Evolutionary conservation across 331 rosid genomes (phyloP), one percentile per base, ranked within the genome.

Genomic region (Acacia concinna): DNA sequence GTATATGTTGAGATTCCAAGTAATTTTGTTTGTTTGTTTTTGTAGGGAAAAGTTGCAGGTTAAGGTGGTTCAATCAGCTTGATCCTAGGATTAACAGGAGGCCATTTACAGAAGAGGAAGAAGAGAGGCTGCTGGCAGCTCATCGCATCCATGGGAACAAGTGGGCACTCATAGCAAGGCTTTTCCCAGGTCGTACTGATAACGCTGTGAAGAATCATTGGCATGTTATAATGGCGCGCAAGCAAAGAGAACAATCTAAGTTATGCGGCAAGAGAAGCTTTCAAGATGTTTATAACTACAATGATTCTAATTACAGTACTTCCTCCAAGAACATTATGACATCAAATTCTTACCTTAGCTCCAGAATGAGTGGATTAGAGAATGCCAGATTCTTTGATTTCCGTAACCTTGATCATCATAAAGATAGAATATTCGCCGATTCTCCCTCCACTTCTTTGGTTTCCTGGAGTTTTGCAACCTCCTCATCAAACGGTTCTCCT

Each of bases 181-280:
- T 93, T 7, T 96, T 96, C 67, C 97, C 97, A 0, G 98, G 99
- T 13, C 79, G 99, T 73, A 96, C 99, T 0, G 99, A 93, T 81
- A 96, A 96, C 76, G 93, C 99, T 25, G 99, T 96, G 52, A 96
- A 96, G 89, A 96, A 96, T 47, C 99, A 96, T 31, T 96, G 99
- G 99, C 99, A 96, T 51, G 99, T 96, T 51, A 82, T 93, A 6
- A 93, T 91, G 94, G 99, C 99, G 5, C 86, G 99, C 76, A 90
- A 88, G 65, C 97, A 95, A 85, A 91, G 99, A 80, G 92, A 95
- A 60, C 91, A 92, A 21, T 92, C 97, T 20, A 92, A 89, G 87
- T 56, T 85, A 14, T 87, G 93, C 40, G 90, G 88, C 2, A 94
- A 92, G 73, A 87, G 89, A 85, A 89, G 78, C 4, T 88, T 82